Conservation (phyloP, 805 yeast species). For the Cyberlindnera meyerae region DNA sequence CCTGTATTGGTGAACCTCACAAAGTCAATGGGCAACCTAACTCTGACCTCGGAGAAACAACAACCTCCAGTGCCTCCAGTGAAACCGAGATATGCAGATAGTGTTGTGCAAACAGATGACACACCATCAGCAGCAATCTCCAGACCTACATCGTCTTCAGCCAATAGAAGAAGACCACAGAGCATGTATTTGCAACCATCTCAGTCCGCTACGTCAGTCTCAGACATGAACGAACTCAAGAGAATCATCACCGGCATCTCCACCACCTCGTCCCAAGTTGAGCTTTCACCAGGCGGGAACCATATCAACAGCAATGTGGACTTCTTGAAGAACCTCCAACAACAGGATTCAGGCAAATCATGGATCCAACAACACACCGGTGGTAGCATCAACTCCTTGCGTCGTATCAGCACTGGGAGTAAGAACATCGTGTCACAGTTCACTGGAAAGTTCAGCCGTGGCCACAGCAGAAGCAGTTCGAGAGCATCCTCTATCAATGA, state of each 20-base stretch:
- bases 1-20: conserved; percentile 11
- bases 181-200: conserved; percentile 31
- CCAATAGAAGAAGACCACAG: conserved; percentile 26
- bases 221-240: conserved; percentile 17
- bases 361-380: conserved; percentile 31
- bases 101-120: conserved; percentile 25
- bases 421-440: conserved; percentile 24
- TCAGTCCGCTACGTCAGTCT: not conserved
- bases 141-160: not conserved
- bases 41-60: conserved; percentile 4
- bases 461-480: conserved; percentile 24
- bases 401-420: conserved; percentile 26
- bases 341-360: conserved; percentile 32
- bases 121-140: conserved; percentile 1
- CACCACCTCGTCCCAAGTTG: conserved; percentile 12
- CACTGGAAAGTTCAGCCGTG: conserved; percentile 26
- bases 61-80: conserved; percentile 12
- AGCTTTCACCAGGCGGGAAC: conserved; percentile 24
- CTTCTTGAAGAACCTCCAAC: conserved; percentile 32
- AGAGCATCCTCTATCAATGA: conserved; percentile 27
- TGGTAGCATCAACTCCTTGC: conserved; percentile 27
- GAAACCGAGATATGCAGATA: conserved; percentile 26
- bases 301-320: conserved; percentile 34
- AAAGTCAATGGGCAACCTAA: conserved; percentile 22
- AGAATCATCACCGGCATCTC: conserved; percentile 27